Evolutionary conservation across 305 asterid genomes (phyloP).

Genomic region (Nicotiana rustica): DNA sequence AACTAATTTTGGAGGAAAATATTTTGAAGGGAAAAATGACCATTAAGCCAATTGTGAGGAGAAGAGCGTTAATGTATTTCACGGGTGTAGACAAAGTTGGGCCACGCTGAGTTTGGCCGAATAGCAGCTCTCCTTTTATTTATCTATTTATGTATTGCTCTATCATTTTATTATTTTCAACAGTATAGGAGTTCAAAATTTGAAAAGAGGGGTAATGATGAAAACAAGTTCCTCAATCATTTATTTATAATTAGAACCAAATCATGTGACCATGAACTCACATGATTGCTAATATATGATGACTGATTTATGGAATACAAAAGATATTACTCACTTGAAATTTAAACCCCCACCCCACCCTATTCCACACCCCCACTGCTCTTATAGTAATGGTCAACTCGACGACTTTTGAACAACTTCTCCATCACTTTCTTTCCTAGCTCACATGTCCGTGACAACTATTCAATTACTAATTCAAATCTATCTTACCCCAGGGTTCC

Average conservation of each 20-base stretch:
- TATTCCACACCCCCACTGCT: not conserved
- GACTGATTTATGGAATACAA: not conserved
- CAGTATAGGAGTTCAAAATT: slow-evolving; percentile 28
- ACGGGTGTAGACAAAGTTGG: too few relatives aligned
- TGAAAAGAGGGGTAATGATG: slow-evolving; percentile 32
- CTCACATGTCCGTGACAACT: slow-evolving; percentile 9
- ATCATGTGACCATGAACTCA: slow-evolving; percentile 31
- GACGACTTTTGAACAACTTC: slow-evolving; percentile 1
- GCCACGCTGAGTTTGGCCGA: too few relatives aligned
- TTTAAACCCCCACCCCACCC: not conserved
- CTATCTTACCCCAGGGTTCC: not conserved
- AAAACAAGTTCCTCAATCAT: slow-evolving; percentile 9
- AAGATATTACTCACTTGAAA: slow-evolving; percentile 4
- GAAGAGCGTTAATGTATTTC: too few relatives aligned
- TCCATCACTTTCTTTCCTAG: not conserved
- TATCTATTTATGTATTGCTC: too few relatives aligned
- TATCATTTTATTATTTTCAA: too few relatives aligned
- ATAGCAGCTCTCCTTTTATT: too few relatives aligned
- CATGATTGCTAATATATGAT: slow-evolving; percentile 16
- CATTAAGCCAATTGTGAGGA: too few relatives aligned
- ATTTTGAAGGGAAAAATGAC: too few relatives aligned
- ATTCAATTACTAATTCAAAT: not conserved
- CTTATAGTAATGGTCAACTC: not conserved
- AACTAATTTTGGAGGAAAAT: too few relatives aligned
- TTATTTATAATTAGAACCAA: not conserved